Conservation (phyloP, 495 filamentous ascomycete species). For the Penicillium paxilli region DNA sequence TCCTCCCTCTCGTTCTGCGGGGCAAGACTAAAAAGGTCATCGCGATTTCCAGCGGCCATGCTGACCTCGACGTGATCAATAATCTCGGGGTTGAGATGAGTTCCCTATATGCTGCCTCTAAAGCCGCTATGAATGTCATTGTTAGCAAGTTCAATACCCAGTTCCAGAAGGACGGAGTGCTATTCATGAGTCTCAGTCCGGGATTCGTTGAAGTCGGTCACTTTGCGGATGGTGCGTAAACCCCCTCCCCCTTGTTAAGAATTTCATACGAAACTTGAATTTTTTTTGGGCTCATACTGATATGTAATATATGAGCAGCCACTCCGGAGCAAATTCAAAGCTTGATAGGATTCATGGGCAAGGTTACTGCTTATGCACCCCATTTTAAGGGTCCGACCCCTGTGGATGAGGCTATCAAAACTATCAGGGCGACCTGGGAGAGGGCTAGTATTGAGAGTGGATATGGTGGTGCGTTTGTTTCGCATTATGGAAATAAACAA, state of each 20-base stretch:
- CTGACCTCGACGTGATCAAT: constrained; percentile 45
- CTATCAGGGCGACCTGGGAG: constrained; percentile 36
- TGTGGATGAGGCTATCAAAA: constrained; percentile 41
- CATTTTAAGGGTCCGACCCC: constrained; percentile 48
- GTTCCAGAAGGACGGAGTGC: constrained; percentile 50
- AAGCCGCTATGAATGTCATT: constrained; percentile 46
- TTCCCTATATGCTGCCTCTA: constrained; percentile 37
- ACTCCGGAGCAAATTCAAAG: constrained; percentile 35
- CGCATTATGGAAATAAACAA: constrained; percentile 54
- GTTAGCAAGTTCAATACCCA: constrained; percentile 51
- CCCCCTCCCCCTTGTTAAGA: background rate
- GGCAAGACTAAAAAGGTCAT: constrained; percentile 57
- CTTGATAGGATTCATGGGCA: constrained; percentile 25
- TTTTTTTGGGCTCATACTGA: background rate
- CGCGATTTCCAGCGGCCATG: constrained; percentile 48
- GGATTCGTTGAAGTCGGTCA: constrained; percentile 49
- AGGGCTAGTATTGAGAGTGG: constrained; percentile 49
- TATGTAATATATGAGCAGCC: constrained; percentile 21
- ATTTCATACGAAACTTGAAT: too few species aligned
- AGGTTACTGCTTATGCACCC: constrained; percentile 45
- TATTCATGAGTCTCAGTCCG: constrained; percentile 51
- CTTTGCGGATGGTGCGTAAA: constrained; percentile 24
- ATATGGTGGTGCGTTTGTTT: constrained; percentile 52
- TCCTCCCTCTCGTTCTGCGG: constrained; percentile 51
- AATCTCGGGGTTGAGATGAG: constrained; percentile 23